Base-by-base conservation (phyloP, 1,284 basidiomycete species). In the Ustilago trichophora region DNA sequence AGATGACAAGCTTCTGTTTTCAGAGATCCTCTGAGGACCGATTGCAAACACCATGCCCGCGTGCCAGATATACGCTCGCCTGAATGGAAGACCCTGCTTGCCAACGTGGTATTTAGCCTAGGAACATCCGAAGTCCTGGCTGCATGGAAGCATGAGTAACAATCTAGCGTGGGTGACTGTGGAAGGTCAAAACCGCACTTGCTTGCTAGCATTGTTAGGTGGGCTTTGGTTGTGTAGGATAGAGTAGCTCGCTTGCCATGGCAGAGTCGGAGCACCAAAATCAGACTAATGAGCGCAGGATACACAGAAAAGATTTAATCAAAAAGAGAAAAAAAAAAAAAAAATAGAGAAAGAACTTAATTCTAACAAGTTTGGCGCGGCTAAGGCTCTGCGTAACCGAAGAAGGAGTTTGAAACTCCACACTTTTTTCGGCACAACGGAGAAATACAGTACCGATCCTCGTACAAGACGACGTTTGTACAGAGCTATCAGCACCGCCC, bases 51-150 rank as follows among this genome's bases (percentile, higher is more conserved):
- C n/a, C n/a, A n/a, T n/a, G n/a, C n/a, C n/a, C n/a, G n/a, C n/a
- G n/a, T n/a, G n/a, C n/a, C n/a, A n/a, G n/a, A n/a, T n/a, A n/a
- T n/a, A n/a, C n/a, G n/a, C n/a, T n/a, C n/a, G n/a, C n/a, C n/a
- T n/a, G n/a, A 10, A 34, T 44, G 46, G 34, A 22, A 11, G 35
- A 6, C 21, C 8, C 1, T 19, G n/a, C n/a, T n/a, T n/a, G n/a
- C n/a, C 42, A 56, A 63, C 53, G 59, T 63, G 53, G 52, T 38
- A 34, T 51, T n/a, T n/a, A n/a, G n/a, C n/a, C n/a, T n/a, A n/a
- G n/a, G 59, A 56, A 56, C 52, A 41, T 4, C 8, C 19, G n/a
- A 32, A 27, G 10, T 22, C 24, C n/a, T n/a, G n/a, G 22, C 15
- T 26, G 48, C 43, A 33, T 47, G 37, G n/a, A 37, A 31, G 15